Conservation (phyloP, 129 eudicot genomes). For the Ambrosia artemisiifolia region DNA sequence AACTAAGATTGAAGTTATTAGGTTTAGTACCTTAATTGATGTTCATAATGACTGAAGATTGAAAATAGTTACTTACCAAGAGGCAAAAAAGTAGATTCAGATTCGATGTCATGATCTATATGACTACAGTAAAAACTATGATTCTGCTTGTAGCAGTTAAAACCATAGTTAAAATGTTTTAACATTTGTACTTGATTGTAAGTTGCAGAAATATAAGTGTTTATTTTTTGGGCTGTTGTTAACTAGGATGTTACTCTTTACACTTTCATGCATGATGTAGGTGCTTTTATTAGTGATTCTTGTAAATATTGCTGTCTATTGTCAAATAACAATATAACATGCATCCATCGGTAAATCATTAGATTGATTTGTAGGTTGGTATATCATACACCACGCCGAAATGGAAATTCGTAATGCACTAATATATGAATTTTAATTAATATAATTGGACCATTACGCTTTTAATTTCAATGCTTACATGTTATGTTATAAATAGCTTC, state of each 20-base stretch:
- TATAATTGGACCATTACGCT: too few relatives aligned
- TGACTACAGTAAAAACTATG: constrained; percentile 4
- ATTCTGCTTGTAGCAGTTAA: neutral
- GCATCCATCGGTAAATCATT: too few relatives aligned
- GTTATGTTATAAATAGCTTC: too few relatives aligned
- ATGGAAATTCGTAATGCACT: too few relatives aligned
- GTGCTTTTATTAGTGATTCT: neutral
- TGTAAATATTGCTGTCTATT: neutral
- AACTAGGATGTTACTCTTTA: neutral
- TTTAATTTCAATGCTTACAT: too few relatives aligned
- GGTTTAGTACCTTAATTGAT: constrained; percentile 18
- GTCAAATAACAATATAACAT: too few relatives aligned
- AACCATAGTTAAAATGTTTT: neutral
- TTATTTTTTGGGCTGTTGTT: neutral
- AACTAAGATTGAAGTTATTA: constrained; percentile 9
- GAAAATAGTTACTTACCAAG: constrained; percentile 15
- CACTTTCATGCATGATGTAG: neutral
- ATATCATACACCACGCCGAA: too few relatives aligned
- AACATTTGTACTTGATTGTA: neutral
- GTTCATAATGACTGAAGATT: constrained; percentile 12
- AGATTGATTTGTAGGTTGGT: too few relatives aligned
- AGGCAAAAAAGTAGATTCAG: constrained; percentile 8
- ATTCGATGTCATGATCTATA: constrained; percentile 4
- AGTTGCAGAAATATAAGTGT: neutral
- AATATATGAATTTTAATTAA: too few relatives aligned